Evolutionary conservation across 257 asterid genomes (phyloP).

Genomic region (Nicotiana tomentosiformis): DNA sequence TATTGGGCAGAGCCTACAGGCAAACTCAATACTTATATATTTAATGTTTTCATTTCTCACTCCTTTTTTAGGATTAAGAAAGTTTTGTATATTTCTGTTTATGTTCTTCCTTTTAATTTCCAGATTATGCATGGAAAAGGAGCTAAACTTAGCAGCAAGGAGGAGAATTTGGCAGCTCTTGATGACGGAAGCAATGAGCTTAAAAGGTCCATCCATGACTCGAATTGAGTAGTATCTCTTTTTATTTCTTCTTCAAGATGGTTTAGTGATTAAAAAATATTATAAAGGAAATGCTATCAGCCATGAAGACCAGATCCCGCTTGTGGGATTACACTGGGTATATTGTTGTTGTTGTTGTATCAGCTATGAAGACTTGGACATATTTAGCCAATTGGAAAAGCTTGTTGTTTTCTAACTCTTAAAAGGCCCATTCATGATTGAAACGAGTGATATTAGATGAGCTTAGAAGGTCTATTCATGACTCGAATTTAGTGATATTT

Average conservation of each 20-base stretch:
- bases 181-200: constrained; percentile 22
- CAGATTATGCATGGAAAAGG: constrained; percentile 49
- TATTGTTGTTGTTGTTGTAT: no score
- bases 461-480: constrained; percentile 11
- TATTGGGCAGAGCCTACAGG: not conserved
- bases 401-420: not conserved
- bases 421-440: not conserved
- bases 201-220: constrained; percentile 12
- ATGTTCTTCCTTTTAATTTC: constrained; percentile 3
- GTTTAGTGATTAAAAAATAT: not conserved
- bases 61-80: not conserved
- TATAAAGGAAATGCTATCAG: not conserved
- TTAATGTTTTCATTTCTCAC: not conserved
- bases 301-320: not conserved
- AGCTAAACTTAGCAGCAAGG: constrained; percentile 8
- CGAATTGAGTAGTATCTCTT: not conserved
- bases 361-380: not conserved
- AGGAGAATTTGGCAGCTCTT: constrained; percentile 17
- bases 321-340: no score
- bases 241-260: not conserved
- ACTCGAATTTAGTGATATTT: not conserved
- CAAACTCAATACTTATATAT: not conserved
- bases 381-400: not conserved
- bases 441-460: constrained; percentile 1
- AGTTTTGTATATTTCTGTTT: not conserved